Evolutionary conservation across 169 alveolate species (phyloP).

Genomic region (Plasmodium knowlesi): DNA sequence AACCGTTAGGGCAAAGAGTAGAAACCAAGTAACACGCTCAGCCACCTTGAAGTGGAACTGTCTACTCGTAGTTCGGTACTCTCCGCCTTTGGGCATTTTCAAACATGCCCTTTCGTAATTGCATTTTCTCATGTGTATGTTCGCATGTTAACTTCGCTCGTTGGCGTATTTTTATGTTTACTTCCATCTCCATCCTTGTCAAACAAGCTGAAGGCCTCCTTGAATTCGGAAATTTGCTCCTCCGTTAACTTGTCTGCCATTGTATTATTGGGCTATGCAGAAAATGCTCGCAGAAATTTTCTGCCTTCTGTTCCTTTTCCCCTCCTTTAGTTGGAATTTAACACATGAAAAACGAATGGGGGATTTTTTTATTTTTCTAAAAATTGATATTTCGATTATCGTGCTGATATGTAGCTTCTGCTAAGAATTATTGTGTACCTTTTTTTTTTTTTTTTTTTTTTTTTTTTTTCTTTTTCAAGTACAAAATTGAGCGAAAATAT

Average conservation of each 20-base stretch:
- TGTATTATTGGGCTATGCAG: slow-evolving; percentile 28
- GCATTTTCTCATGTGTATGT: not conserved
- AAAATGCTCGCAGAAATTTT: not conserved
- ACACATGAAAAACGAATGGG: slow-evolving; percentile 9
- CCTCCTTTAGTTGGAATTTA: not conserved
- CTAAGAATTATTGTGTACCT: not conserved
- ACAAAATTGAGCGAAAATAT: not conserved
- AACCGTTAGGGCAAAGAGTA: not conserved
- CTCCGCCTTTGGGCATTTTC: not conserved
- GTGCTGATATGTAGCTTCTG: not conserved
- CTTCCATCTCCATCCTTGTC: slow-evolving; percentile 99
- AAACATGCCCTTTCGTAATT: not conserved
- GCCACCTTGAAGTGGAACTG: not conserved
- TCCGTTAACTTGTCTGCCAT: slow-evolving; percentile 99
- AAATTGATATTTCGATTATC: not conserved
- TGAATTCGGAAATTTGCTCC: slow-evolving; percentile 99
- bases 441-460: slow-evolving; percentile 10
- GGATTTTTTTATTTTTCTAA: slow-evolving; percentile 3
- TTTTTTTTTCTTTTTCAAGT: not conserved
- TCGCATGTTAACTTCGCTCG: not conserved
- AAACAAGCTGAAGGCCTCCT: slow-evolving; percentile 99
- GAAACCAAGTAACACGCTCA: not conserved
- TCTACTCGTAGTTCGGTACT: not conserved
- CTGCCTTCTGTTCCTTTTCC: not conserved
- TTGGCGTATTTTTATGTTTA: slow-evolving; percentile 19